Evolutionary conservation across 345 rosid species (phyloP), one percentile per base, ranked within the genome.

Genomic region (Boechera retrofracta): DNA sequence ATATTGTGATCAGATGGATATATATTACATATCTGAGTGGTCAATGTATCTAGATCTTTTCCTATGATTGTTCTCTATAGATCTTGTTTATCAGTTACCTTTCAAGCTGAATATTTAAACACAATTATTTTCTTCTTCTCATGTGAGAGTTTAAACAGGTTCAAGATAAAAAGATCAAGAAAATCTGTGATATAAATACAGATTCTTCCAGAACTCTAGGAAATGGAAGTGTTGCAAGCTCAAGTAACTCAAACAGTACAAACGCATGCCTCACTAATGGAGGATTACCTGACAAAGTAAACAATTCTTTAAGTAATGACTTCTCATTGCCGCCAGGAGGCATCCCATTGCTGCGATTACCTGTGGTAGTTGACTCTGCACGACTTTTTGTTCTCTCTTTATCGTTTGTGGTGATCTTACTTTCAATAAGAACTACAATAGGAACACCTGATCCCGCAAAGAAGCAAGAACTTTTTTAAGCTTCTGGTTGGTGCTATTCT

Each of bases 121-220:
- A 1, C 1, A 4, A 5, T 54, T 45, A 2, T 10, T 48, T 69
- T 69, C 26, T 53, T 53, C 45, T 77, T 61, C 56, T 24, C 44
- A 47, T 71, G 36, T 63, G 54, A 44, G 49, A 44, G 16, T 49
- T 49, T 82, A 69, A 63, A 59, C 83, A 92, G 98, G 96, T 94
- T 63, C 97, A 90, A 85, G 97, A 94, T 57, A 92, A 89, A 87
- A 90, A 89, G 90, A 83, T 92, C 16, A 92, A 92, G 83, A 94
- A 92, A 79, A 71, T 92, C 63, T 86, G 93, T 77, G 91, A 87
- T n/a, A 86, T 90, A 90, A 94, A 90, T 71, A 65, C 88, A 74
- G 96, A 88, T 81, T 84, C 90, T 71, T 86, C 87, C 32, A 88
- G 82, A 83, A 76, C 87, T 73, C 38, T 84, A 65, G 89, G 86